Evolutionary conservation across 2,329 filamentous ascomycete genomes (phyloP), one percentile per base, ranked within the genome.

Genomic region (Aspergillus unguis): DNA sequence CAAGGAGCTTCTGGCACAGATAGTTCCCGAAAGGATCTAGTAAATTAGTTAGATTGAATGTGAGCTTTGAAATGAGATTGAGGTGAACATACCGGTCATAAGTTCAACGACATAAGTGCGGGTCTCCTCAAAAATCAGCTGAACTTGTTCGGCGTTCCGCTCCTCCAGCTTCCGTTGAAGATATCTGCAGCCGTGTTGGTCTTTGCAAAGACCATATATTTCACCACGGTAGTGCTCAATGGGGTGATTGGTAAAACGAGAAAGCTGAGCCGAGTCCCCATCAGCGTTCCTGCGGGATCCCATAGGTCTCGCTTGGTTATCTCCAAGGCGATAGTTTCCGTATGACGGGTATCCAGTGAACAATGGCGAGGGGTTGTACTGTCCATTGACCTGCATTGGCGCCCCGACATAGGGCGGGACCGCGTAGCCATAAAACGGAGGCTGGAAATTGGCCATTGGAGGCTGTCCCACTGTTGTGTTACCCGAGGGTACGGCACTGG

Each of bases 121-220:
- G 48, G 92, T 96, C 78, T 99, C 94, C 29, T 86, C 79, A 80
- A 95, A 99, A 71, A 99, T 97, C 78, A 92, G 85, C 71, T 95
- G 88, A 47, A 96, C 83, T 65, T 95, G 84, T 28, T 92, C 87
- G 4, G 87, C 82, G 61, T 87, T 85, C 62, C 87, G 87, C 67
- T 95, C 92, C 75, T 99, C 94, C 4, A 99, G 81, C 77, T 97
- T 96, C 79, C 95, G 94, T 77, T 99, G 94, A 52, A 99, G 78
- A 71, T 94, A 99, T 54, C 94, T 88, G 67, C 94, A 99, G 54
- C 94, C 94, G 71, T 99, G 92, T 75, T 99, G 94, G 66, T 99
- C 94, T 75, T 96, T 97, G 81, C 92, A 97, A 33, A 96, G 78
- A 46, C 85, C 81, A 71, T 96, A 95, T 64, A 99, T 90, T 64